These are phyloP conservation scores for Pichia manshurica DNA, from an alignment of 805 yeast genomes.

Conservation along the genomic window DNA sequence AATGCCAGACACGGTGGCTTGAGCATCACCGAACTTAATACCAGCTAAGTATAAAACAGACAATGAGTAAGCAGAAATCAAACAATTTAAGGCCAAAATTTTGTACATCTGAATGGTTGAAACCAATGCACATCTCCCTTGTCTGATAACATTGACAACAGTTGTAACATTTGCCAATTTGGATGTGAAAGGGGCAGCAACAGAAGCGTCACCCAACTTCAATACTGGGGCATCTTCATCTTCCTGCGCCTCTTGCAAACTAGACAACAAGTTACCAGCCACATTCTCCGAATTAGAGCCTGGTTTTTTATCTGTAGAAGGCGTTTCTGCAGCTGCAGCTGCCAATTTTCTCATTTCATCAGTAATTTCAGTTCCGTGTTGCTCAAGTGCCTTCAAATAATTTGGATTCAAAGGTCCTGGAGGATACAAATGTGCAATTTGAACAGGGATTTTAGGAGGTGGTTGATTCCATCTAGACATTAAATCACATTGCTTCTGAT, in stretches of 20 bases:
- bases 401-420: slow-evolving; percentile 92
- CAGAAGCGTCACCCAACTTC: slow-evolving; percentile 97
- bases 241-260: slow-evolving; percentile 45
- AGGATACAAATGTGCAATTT: slow-evolving; percentile 93
- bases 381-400: slow-evolving; percentile 78
- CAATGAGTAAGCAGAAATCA: slow-evolving; percentile 92
- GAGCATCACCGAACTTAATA: slow-evolving; percentile 96
- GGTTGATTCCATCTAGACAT: slow-evolving; percentile 80
- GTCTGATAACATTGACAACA: slow-evolving; percentile 89
- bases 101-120: slow-evolving; percentile 99
- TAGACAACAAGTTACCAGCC: slow-evolving; percentile 62
- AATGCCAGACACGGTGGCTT: slow-evolving; percentile 94
- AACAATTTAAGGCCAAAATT: slow-evolving; percentile 92
- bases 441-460: slow-evolving; percentile 73
- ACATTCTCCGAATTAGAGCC: slow-evolving; percentile 18
- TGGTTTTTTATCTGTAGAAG: slow-evolving; percentile 27
- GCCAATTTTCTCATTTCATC: slow-evolving; percentile 62
- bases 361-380: slow-evolving; percentile 73
- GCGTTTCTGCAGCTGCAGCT: slow-evolving; percentile 35
- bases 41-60: slow-evolving; percentile 94
- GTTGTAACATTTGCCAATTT: slow-evolving; percentile 88
- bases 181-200: slow-evolving; percentile 98
- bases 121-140: slow-evolving; percentile 96
- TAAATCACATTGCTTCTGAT: slow-evolving; percentile 77
- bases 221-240: slow-evolving; percentile 86